These are phyloP conservation scores for Saitozyma sp. DNA, from an alignment of 768 basidiomycete species.

Conservation along the genomic window DNA sequence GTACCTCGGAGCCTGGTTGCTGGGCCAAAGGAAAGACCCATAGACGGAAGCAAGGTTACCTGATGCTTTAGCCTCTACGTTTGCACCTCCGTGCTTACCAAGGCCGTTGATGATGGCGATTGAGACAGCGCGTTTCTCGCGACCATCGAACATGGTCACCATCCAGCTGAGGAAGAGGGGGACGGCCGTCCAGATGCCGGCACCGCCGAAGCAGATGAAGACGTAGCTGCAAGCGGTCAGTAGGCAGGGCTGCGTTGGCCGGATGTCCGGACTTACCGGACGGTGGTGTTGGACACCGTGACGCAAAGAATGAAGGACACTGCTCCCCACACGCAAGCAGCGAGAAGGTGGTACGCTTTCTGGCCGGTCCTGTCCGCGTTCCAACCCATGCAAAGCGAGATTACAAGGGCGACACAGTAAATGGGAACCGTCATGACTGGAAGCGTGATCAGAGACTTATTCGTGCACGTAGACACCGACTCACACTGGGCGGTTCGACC, in stretches of 20 bases:
- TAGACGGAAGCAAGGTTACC: constrained; percentile 41
- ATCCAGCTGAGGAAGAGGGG: constrained; percentile 49
- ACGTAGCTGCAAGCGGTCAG: too few species aligned
- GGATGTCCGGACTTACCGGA: too few species aligned
- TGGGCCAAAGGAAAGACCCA: constrained; percentile 52
- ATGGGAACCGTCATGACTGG: constrained; percentile 51
- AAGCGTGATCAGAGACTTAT: background rate
- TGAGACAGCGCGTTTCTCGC: constrained; percentile 47
- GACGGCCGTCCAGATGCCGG: constrained; percentile 49
- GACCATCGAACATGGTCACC: constrained; percentile 48
- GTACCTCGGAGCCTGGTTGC: constrained; percentile 42
- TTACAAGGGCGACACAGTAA: constrained; percentile 45
- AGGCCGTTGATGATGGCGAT: constrained; percentile 51
- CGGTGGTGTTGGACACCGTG: constrained; percentile 30
- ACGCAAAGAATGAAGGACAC: constrained; percentile 44
- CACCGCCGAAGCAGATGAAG: constrained; percentile 50
- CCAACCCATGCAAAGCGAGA: constrained; percentile 37
- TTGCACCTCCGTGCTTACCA: constrained; percentile 16
- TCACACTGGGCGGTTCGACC: constrained; percentile 44
- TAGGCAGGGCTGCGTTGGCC: too few species aligned
- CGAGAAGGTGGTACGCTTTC: constrained; percentile 44
- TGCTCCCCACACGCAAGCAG: constrained; percentile 20
- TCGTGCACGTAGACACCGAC: background rate
- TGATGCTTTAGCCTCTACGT: constrained; percentile 22
- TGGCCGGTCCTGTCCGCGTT: constrained; percentile 44